A percentile compares a stretch with the other conserved stretches of the same genome.
Conservation (phyloP, 164 flowering plant species). For the Vitis riparia region DNA sequence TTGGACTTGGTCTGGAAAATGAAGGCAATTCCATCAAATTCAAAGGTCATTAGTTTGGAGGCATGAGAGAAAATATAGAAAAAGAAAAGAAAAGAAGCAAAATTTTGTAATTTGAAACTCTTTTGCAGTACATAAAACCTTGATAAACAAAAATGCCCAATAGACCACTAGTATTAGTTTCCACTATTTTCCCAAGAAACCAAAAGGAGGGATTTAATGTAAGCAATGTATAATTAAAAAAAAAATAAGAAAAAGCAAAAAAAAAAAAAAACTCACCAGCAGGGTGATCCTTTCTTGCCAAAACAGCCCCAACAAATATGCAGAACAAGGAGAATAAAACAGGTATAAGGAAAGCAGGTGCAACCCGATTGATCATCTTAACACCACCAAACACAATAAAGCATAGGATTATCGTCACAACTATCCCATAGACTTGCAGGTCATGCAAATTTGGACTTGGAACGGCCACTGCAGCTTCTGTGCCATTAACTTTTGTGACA, state of each 20-base stretch:
- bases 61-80: too few species aligned
- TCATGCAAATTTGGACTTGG: slow-evolving; percentile 82
- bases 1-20: too few species aligned
- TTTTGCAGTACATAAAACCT: too few species aligned
- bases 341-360: slow-evolving; percentile 95
- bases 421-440: slow-evolving; percentile 91
- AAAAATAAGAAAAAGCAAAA: background rate
- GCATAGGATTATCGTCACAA: slow-evolving; percentile 86
- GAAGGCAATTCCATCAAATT: too few species aligned
- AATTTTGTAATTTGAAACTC: too few species aligned
- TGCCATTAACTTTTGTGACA: slow-evolving; percentile 71
- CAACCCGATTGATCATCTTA: slow-evolving; percentile 95
- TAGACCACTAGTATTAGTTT: background rate
- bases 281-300: slow-evolving; percentile 63
- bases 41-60: too few species aligned
- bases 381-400: slow-evolving; percentile 99
- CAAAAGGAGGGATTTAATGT: background rate
- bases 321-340: slow-evolving; percentile 83
- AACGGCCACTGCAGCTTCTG: slow-evolving; percentile 48
- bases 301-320: slow-evolving; percentile 77
- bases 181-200: background rate
- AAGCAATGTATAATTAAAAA: background rate
- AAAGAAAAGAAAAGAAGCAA: too few species aligned
- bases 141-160: too few species aligned
- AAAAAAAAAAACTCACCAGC: slow-evolving; percentile 46